Evolutionary conservation across 495 filamentous ascomycete species (phyloP), one percentile per base, ranked within the genome.

Genomic region (Staphylotrichum tortipilum): DNA sequence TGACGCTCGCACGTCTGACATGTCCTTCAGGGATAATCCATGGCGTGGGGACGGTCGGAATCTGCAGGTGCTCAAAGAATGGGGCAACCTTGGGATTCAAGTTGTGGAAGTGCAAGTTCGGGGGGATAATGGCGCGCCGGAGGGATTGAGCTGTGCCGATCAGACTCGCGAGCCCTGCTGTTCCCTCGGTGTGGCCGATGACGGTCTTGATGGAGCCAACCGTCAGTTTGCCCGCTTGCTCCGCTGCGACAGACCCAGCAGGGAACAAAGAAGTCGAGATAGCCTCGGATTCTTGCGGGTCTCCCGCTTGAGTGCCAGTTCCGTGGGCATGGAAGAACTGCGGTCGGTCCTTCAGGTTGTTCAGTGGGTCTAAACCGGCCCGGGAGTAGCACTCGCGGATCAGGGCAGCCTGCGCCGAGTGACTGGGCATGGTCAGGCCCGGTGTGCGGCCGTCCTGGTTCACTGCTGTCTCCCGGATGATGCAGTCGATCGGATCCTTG

Each of bases 161-260:
- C 2, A 83, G 47, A 4, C 68, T 69, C 1, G 74, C 65, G 7
- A 82, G 62, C 12, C 79, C 79, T 19, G 67, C 68, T 0, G 72
- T 65, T 2, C 67, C 74, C 56, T 82, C 79, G 1, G 68, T 42
- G 56, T 83, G 79, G 2, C 79, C 76, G 9, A 80, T 68, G 41
- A 79, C 77, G 0, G 70, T 68, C 53, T 83, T 82, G 2, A 80
- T 64, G 0, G 77, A 76, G 8, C 79, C 79, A 24, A 83, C 62
- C 34, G 68, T 68, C 7, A 78, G 55, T 0, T 70, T 67, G 22
- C 38, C 38, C 18, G 29, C 14, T 6, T 12, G 7, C 10, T 41
- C 24, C 3, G 26, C 24, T 1, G 38, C 38, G 3, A 21, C 22
- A n/a, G n/a, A n/a, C n/a, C n/a, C n/a, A n/a, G n/a, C n/a, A n/a